Evolutionary conservation across 2,329 filamentous ascomycete species (phyloP).

Genomic region (Colletotrichum caudatum): DNA sequence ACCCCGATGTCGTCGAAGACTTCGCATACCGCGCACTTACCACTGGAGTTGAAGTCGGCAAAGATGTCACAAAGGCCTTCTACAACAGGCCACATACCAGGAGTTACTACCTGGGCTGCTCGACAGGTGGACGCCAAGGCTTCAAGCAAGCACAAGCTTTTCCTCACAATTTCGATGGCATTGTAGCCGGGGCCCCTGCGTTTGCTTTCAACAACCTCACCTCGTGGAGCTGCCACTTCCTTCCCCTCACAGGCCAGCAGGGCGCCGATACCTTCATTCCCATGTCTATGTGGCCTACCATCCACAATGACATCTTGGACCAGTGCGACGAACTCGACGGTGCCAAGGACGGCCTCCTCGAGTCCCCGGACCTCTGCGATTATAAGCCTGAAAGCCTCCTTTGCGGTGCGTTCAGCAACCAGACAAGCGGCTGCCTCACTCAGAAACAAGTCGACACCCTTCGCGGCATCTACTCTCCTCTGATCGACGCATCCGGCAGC

Average conservation of each 20-base stretch:
- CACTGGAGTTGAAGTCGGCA: constrained; percentile 54
- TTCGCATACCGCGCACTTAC: constrained; percentile 48
- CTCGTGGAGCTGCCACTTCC: constrained; percentile 57
- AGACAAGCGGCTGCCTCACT: constrained; percentile 2
- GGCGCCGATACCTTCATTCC: constrained; percentile 45
- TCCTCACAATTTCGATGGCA: constrained; percentile 64
- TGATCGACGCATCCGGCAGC: constrained; percentile 48
- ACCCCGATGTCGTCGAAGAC: constrained; percentile 50
- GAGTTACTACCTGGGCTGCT: constrained; percentile 66
- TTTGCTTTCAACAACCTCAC: constrained; percentile 56
- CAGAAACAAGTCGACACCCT: constrained; percentile 53
- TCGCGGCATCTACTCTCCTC: constrained; percentile 49
- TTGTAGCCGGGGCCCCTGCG: constrained; percentile 62
- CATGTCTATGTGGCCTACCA: constrained; percentile 44
- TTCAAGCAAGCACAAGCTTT: constrained; percentile 58
- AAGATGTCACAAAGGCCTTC: constrained; percentile 57
- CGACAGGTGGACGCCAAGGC: constrained; percentile 66
- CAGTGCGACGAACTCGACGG: constrained; percentile 66
- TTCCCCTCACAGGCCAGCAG: constrained; percentile 56
- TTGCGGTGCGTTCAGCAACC: constrained; percentile 46
- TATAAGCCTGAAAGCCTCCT: constrained; percentile 56
- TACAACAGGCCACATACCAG: constrained; percentile 54
- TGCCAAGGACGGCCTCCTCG: constrained; percentile 61
- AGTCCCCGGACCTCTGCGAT: constrained; percentile 57
- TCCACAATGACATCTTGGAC: constrained; percentile 43